Percentiles rank a stretch among this genome's conserved stretches.
phyloP scores from a whole-genome alignment of 2,329 filamentous ascomycete genomes.

The Venturia pyrina region DNA sequence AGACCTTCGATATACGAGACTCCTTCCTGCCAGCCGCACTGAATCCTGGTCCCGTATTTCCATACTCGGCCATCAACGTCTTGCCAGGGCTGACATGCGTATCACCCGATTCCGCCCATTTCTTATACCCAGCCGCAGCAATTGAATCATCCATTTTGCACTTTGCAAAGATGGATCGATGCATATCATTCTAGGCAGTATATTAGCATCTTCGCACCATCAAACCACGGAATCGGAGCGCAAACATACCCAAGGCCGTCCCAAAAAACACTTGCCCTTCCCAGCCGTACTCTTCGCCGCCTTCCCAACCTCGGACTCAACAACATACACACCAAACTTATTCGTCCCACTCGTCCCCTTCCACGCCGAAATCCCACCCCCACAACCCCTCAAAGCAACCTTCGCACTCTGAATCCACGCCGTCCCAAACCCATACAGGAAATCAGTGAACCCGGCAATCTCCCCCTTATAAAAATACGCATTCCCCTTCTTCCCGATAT shows the following conservation, averaged over 20 bases:
- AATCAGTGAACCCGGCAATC: constrained; percentile 57
- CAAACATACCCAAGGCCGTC: constrained; percentile 42
- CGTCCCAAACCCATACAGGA: constrained; percentile 59
- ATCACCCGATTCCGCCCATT: constrained; percentile 35
- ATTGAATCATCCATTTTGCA: constrained; percentile 47
- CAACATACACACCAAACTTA: constrained; percentile 58
- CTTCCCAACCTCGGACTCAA: constrained; percentile 42
- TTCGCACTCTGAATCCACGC: constrained; percentile 47
- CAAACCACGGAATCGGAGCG: background rate
- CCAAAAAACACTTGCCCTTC: constrained; percentile 44
- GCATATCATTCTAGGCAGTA: constrained; percentile 37
- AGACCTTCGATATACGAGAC: constrained; percentile 36
- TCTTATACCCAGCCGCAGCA: constrained; percentile 43
- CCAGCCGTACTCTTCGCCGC: constrained; percentile 39
- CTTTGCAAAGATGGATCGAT: constrained; percentile 47
- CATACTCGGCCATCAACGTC: constrained; percentile 49
- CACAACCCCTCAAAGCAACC: constrained; percentile 49
- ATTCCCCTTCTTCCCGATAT: constrained; percentile 56
- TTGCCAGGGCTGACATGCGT: constrained; percentile 31
- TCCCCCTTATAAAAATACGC: constrained; percentile 52
- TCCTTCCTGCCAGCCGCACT: constrained; percentile 36
- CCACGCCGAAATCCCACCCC: constrained; percentile 60
- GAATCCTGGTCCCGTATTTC: constrained; percentile 43
- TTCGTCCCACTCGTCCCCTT: constrained; percentile 59
- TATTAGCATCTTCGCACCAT: background rate